Evolutionary conservation across 768 basidiomycete species (phyloP).

Genomic region (Rhizopogon rudus): DNA sequence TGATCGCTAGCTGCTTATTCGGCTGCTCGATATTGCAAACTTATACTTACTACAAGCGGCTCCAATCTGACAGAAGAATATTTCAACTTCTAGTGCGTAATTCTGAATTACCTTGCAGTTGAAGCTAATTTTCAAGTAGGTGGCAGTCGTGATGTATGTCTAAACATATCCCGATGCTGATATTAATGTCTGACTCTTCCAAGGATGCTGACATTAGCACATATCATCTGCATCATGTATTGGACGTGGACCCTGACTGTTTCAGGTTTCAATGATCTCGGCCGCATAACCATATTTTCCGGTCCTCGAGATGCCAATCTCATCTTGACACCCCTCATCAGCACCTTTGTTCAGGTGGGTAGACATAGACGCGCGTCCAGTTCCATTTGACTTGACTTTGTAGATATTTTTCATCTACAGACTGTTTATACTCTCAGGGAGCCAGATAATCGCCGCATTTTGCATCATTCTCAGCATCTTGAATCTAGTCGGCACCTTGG

Average conservation of each 20-base stretch:
- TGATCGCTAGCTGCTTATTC: conserved; percentile 2
- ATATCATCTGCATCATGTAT: neutral
- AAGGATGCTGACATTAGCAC: conserved; percentile 1
- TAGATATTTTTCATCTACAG: conserved; percentile 4
- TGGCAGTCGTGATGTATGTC: conserved; percentile 1
- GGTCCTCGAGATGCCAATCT: conserved; percentile 1
- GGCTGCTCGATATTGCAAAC: conserved; percentile 6
- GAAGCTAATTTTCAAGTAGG: neutral
- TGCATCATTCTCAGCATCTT: neutral
- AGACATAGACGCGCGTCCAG: neutral
- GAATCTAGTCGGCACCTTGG: conserved; percentile 3
- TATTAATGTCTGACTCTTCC: neutral
- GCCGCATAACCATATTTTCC: conserved; percentile 5
- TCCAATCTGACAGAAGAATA: neutral
- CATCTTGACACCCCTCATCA: conserved; percentile 3
- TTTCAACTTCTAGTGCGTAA: conserved; percentile 1
- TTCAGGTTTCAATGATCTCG: neutral
- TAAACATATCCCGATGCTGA: neutral
- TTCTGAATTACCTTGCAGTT: neutral
- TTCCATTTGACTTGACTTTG: neutral
- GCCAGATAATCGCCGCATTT: neutral
- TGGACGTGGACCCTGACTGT: conserved; percentile 4
- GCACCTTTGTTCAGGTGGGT: conserved; percentile 3
- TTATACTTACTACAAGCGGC: conserved; percentile 1
- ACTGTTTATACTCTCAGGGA: conserved; percentile 1